Conservation (phyloP, 495 filamentous ascomycete genomes). For the Talaromyces thailandensis region DNA sequence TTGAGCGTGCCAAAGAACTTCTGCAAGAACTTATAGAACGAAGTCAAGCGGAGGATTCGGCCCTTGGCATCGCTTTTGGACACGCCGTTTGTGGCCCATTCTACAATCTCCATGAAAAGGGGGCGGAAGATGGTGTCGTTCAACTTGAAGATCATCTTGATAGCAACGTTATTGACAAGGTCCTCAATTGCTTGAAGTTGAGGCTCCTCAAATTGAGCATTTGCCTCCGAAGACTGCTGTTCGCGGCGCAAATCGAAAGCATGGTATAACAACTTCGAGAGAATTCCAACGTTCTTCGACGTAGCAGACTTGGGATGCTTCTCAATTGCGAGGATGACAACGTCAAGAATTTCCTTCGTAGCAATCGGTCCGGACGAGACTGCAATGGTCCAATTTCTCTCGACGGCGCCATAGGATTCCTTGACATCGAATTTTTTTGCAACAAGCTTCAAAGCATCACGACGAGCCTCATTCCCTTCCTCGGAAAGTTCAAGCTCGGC, state of each 20-base stretch:
- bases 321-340: constrained; percentile 60
- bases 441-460: constrained; percentile 58
- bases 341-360: constrained; percentile 53
- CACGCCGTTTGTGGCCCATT: constrained; percentile 57
- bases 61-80: constrained; percentile 51
- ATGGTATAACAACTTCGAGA: constrained; percentile 63
- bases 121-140: constrained; percentile 96
- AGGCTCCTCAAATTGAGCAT: constrained; percentile 32
- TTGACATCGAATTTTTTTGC: constrained; percentile 66
- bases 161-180: constrained; percentile 51
- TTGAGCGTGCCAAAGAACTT: constrained; percentile 70
- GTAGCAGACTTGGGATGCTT: constrained; percentile 67
- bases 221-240: constrained; percentile 25
- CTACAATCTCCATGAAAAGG: constrained; percentile 71
- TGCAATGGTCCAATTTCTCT: constrained; percentile 60
- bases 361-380: constrained; percentile 50
- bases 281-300: constrained; percentile 52
- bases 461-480: constrained; percentile 52
- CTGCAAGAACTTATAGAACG: constrained; percentile 70
- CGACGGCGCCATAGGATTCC: constrained; percentile 56
- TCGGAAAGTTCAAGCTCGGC: constrained; percentile 44
- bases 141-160: constrained; percentile 91
- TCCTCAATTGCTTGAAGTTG: constrained; percentile 58
- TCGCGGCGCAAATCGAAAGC: constrained; percentile 64
- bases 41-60: constrained; percentile 48